Percentiles rank a stretch among this genome's conserved stretches.
Conservation (phyloP, 192 early-diverging fungal species). For the Gryganskiella cystojenkinii region DNA sequence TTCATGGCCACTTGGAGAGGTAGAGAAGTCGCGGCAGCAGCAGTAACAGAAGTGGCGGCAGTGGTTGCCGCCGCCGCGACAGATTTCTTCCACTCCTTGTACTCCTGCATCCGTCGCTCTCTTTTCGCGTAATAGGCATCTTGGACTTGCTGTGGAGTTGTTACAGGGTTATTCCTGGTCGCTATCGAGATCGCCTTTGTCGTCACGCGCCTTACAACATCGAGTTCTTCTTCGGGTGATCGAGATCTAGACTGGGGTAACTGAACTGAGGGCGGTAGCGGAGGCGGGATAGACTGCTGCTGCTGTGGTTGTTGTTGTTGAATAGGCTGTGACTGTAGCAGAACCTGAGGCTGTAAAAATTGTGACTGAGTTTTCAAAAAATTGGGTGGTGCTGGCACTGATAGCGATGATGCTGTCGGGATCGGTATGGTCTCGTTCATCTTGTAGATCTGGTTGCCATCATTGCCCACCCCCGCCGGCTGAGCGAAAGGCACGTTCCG, state of each 20-base stretch:
- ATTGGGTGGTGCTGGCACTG: too few species aligned
- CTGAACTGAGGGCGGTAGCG: too few species aligned
- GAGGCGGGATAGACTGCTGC: too few species aligned
- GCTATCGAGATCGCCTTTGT: slow-evolving; percentile 28
- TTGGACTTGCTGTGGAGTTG: slow-evolving; percentile 34
- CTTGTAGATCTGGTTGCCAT: slow-evolving; percentile 18
- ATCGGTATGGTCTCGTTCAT: slow-evolving; percentile 4
- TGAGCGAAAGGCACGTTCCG: neutral
- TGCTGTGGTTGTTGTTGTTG: too few species aligned
- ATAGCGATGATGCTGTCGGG: neutral
- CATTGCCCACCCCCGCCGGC: neutral
- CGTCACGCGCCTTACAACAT: slow-evolving; percentile 18
- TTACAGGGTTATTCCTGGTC: slow-evolving; percentile 31
- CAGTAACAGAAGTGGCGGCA: too few species aligned
- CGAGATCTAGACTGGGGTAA: too few species aligned
- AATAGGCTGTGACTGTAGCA: too few species aligned
- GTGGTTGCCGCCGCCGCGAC: neutral
- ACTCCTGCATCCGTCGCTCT: slow-evolving; percentile 14
- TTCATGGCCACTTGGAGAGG: too few species aligned
- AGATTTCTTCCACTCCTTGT: slow-evolving; percentile 6
- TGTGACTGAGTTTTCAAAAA: too few species aligned
- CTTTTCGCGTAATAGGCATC: slow-evolving; percentile 23
- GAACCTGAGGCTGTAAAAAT: too few species aligned
- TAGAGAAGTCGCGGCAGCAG: too few species aligned
- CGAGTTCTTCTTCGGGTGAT: slow-evolving; percentile 5